Conservation (phyloP, 2,329 filamentous ascomycete species). For the Bipolaris sorokiniana region DNA sequence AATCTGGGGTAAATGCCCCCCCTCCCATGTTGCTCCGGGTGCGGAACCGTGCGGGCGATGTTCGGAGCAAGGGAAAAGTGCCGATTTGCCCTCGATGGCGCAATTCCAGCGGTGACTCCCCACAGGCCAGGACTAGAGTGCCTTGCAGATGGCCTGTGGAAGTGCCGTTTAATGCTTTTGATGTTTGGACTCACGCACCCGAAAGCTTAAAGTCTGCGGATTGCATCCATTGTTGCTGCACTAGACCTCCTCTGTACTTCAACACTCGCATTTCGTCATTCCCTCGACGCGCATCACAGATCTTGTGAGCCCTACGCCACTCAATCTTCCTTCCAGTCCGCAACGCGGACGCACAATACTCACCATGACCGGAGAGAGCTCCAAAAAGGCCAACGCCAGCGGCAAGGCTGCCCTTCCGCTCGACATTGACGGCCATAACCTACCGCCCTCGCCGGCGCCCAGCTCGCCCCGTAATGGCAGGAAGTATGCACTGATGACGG, state of each 20-base stretch:
- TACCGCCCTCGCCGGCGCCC: slow-evolving; percentile 75
- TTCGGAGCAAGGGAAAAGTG: slow-evolving; percentile 32
- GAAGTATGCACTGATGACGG: slow-evolving; percentile 92
- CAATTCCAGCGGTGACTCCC: slow-evolving; percentile 46
- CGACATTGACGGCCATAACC: slow-evolving; percentile 49
- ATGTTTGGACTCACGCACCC: slow-evolving; percentile 9
- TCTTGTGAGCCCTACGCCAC: slow-evolving; percentile 13
- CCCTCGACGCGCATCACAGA: slow-evolving; percentile 26
- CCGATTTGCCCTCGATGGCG: slow-evolving; percentile 40
- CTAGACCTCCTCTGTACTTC: slow-evolving; percentile 1
- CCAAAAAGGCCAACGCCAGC: slow-evolving; percentile 45
- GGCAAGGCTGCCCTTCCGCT: slow-evolving; percentile 50
- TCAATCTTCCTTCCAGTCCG: slow-evolving; percentile 18
- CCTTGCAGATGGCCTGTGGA: slow-evolving; percentile 30
- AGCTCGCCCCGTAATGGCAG: slow-evolving; percentile 86
- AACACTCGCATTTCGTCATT: slow-evolving; percentile 15
- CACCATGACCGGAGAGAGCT: slow-evolving; percentile 43
- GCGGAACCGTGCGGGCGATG: slow-evolving; percentile 17
- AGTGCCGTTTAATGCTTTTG: slow-evolving; percentile 10
- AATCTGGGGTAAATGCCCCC: slow-evolving; percentile 27
- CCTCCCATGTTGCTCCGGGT: slow-evolving; percentile 13
- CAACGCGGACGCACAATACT: slow-evolving; percentile 16
- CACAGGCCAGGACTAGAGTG: slow-evolving; percentile 32
- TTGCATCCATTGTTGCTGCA: slow-evolving; percentile 1
- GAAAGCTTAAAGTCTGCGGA: not conserved